Evolutionary conservation across 2,329 filamentous ascomycete species (phyloP).

Genomic region (Aspergillus ibericus): DNA sequence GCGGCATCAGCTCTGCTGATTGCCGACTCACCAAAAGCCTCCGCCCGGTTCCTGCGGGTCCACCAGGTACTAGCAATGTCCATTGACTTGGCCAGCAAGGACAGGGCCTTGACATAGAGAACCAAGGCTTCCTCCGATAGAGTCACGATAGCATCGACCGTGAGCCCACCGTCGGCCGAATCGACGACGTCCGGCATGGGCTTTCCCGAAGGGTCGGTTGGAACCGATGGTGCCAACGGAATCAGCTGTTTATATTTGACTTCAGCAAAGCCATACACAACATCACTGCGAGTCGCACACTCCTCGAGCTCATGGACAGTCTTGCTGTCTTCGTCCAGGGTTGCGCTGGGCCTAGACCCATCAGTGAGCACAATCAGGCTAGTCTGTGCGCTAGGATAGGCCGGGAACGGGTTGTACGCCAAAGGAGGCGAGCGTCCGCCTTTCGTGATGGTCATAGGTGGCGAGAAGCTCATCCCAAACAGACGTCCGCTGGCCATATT

Average conservation of each 20-base stretch:
- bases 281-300: slow-evolving; percentile 87
- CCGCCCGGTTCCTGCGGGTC: slow-evolving; percentile 71
- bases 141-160: slow-evolving; percentile 78
- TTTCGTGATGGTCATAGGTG: slow-evolving; percentile 47
- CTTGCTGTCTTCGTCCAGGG: slow-evolving; percentile 75
- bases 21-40: slow-evolving; percentile 51
- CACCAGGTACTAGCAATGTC: slow-evolving; percentile 94
- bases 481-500: slow-evolving; percentile 77
- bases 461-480: slow-evolving; percentile 53
- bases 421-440: slow-evolving; percentile 49
- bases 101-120: slow-evolving; percentile 90
- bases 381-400: slow-evolving; percentile 74
- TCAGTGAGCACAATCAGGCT: slow-evolving; percentile 65
- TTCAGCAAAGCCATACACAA: slow-evolving; percentile 95
- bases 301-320: slow-evolving; percentile 85
- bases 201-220: slow-evolving; percentile 34
- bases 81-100: slow-evolving; percentile 89
- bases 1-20: slow-evolving; percentile 50
- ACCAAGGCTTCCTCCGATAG: slow-evolving; percentile 94
- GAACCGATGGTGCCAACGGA: slow-evolving; percentile 72
- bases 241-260: slow-evolving; percentile 98
- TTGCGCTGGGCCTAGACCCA: slow-evolving; percentile 60
- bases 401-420: slow-evolving; percentile 70
- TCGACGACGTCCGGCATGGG: slow-evolving; percentile 40
- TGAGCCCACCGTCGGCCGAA: slow-evolving; percentile 74